phyloP scores from a whole-genome alignment of 164 flowering plant species.

The Umbilicus rupestris region DNA sequence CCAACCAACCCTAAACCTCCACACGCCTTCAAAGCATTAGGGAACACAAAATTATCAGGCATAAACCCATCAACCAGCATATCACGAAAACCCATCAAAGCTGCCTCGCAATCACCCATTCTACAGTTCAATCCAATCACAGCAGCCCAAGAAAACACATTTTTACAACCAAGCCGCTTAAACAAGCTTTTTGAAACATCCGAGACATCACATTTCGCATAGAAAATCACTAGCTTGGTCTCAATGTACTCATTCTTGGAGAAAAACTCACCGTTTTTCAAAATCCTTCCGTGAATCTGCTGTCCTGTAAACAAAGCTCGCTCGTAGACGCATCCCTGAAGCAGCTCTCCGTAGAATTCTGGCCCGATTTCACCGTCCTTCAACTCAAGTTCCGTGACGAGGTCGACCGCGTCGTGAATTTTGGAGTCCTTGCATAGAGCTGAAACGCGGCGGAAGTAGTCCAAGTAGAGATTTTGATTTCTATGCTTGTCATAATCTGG shows the following conservation, averaged over 20 bases:
- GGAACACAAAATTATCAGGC: conserved; percentile 62
- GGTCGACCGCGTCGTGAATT: conserved; percentile 31
- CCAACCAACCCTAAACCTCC: conserved; percentile 34
- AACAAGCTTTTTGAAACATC: conserved; percentile 29
- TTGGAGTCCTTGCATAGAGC: conserved; percentile 41
- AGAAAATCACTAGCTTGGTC: conserved; percentile 54
- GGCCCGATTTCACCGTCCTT: conserved; percentile 31
- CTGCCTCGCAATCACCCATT: conserved; percentile 31
- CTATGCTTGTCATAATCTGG: not conserved
- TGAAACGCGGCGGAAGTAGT: conserved; percentile 40
- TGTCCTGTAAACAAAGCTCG: conserved; percentile 40
- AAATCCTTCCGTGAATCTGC: conserved; percentile 55
- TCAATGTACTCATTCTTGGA: conserved; percentile 44
- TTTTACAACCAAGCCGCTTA: conserved; percentile 22
- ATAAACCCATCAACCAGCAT: conserved; percentile 41
- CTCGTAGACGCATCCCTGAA: conserved; percentile 58
- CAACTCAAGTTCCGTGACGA: conserved; percentile 34
- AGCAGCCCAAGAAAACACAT: conserved; percentile 75
- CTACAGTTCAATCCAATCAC: conserved; percentile 55
- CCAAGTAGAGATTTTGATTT: conserved; percentile 16
- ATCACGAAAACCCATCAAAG: conserved; percentile 36
- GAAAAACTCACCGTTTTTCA: conserved; percentile 42
- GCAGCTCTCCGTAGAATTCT: conserved; percentile 52
- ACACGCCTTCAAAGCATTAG: conserved; percentile 64
- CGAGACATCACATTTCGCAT: conserved; percentile 44